Conservation (phyloP, 2,329 filamentous ascomycete species). For the Xylaria arbuscula region DNA sequence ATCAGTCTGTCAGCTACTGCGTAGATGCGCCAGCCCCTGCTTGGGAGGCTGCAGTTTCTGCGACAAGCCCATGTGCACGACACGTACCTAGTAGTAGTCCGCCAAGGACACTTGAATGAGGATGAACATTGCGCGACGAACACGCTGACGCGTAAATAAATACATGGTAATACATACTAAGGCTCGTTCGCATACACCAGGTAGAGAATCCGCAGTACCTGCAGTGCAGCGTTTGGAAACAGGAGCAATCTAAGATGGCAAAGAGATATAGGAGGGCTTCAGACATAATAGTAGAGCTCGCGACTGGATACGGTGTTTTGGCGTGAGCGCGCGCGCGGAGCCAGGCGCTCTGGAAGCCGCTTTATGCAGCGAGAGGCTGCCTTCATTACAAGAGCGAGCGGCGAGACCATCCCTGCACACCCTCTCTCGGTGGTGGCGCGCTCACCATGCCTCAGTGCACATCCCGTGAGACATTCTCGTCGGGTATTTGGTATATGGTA, state of each 20-base stretch:
- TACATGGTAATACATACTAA: background rate
- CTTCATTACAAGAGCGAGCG: slow-evolving; percentile 21
- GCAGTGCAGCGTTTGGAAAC: slow-evolving; percentile 1
- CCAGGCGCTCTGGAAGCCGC: background rate
- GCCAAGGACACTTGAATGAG: slow-evolving; percentile 22
- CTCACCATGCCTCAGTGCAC: background rate
- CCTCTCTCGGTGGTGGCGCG: slow-evolving; percentile 19
- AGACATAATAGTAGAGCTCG: background rate
- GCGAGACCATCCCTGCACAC: slow-evolving; percentile 7
- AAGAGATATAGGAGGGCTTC: slow-evolving; percentile 6
- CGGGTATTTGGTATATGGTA: slow-evolving; percentile 19
- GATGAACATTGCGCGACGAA: slow-evolving; percentile 26
- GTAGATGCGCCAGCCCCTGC: slow-evolving; percentile 32
- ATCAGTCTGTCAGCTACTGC: slow-evolving; percentile 34
- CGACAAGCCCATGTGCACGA: slow-evolving; percentile 40
- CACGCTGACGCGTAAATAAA: slow-evolving; percentile 16
- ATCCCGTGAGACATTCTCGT: slow-evolving; percentile 4
- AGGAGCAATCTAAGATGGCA: background rate
- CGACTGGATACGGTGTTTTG: background rate
- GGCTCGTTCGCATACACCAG: background rate
- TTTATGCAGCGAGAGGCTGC: slow-evolving; percentile 24
- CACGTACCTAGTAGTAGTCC: slow-evolving; percentile 32
- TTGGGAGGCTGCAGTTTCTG: slow-evolving; percentile 38
- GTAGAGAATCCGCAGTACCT: background rate
- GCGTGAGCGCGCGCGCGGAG: background rate